Evolutionary conservation across 2,329 filamentous ascomycete genomes (phyloP).

Genomic region (Colletotrichum acutatum): DNA sequence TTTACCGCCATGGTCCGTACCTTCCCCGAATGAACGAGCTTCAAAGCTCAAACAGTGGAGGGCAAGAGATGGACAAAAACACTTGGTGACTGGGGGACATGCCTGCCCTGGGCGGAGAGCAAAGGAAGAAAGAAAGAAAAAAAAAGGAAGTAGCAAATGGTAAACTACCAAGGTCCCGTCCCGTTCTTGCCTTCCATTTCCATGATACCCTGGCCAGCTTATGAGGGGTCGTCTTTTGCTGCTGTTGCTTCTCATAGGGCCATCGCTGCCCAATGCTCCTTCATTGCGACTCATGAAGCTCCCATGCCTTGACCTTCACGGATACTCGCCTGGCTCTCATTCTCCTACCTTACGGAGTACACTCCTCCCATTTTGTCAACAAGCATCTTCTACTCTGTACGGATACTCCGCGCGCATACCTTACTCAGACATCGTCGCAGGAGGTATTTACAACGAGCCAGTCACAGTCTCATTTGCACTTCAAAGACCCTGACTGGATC

Average conservation of each 20-base stretch:
- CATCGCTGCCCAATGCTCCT: slow-evolving; percentile 42
- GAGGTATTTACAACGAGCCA: not conserved
- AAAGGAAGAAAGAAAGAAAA: not conserved
- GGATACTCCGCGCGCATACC: not conserved
- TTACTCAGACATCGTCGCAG: not conserved
- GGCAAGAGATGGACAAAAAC: not conserved
- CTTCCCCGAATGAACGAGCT: slow-evolving; percentile 17
- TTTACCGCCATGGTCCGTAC: slow-evolving; percentile 19
- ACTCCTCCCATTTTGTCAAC: not conserved
- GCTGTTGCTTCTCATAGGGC: slow-evolving; percentile 25
- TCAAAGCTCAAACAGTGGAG: slow-evolving; percentile 19
- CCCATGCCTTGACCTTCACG: slow-evolving; percentile 42
- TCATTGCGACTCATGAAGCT: slow-evolving; percentile 37
- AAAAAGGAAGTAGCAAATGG: not conserved
- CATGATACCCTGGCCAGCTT: not conserved
- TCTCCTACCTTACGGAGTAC: too few species aligned
- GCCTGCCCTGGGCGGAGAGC: not conserved
- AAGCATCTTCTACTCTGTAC: not conserved
- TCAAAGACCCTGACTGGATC: not conserved
- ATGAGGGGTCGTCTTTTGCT: slow-evolving; percentile 23
- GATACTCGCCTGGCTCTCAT: not conserved
- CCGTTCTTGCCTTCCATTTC: not conserved
- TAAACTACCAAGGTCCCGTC: slow-evolving; percentile 4
- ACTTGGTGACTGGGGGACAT: not conserved
- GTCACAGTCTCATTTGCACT: not conserved